Evolutionary conservation across 2,329 filamentous ascomycete species (phyloP), one percentile per base, ranked within the genome.

Genomic region (Aspergillus persii): DNA sequence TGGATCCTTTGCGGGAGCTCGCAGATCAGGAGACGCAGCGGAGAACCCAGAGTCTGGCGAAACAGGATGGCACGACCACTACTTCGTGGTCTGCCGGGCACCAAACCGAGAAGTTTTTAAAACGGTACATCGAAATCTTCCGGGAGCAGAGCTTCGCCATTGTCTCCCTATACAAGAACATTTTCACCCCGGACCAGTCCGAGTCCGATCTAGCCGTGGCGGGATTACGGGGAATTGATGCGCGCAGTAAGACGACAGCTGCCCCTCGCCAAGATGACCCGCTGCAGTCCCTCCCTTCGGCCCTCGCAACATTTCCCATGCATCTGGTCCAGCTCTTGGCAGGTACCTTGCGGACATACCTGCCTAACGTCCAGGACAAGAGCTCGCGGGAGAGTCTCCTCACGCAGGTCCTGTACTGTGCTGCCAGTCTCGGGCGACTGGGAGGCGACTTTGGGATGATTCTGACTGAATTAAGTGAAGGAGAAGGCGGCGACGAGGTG

Each of bases 71-170:
- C 44, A 61, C 54, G n/a, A 52, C 60, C 11, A 66, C 62, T 31
- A 66, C 62, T 31, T 61, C 68, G 2, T 77, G 75, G 76, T 73
- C 74, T 0, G 70, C 86, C 1, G 94, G 94, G 0, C 92, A 96
- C 69, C 95, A 98, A 74, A 97, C 93, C 1, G 95, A 98, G 74
- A 85, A 92, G 54, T 99, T 92, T 69, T 79, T 99, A 48, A 99
- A 98, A 75, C 86, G 93, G 51, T 99, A 96, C 75, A 91, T 99
- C 68, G 95, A 99, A 73, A 92, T 99, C 30, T 98, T 98, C 74
- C 89, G 95, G 54, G 95, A 99, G 76, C 95, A 99, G 76, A 96
- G 91, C 72, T 99, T 99, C 74, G 90, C 89, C 48, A 96, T 98
- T 61, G 87, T 98, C 30, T 96, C 92, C 59, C 92, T 98, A 83